Evolutionary conservation across 2,329 filamentous ascomycete genomes (phyloP), one percentile per base, ranked within the genome.

Genomic region (Calonectria ilicicola): DNA sequence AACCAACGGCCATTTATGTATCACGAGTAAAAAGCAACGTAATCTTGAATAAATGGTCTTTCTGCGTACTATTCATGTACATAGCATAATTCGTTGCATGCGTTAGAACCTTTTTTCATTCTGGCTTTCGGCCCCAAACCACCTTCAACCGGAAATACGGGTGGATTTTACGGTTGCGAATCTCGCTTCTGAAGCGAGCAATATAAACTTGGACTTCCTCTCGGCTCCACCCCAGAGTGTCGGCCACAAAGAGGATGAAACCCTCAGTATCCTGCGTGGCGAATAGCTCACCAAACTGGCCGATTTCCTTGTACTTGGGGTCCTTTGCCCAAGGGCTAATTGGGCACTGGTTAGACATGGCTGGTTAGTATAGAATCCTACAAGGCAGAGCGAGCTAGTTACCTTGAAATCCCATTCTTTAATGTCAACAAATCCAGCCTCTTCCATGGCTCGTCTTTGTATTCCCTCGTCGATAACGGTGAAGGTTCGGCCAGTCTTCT

Each of bases 151-250:
- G 72, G 76, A 80, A 79, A 56, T 80, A 81, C 0, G 76, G 68
- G 49, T 82, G 80, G 26, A 75, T 49, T 64, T 77, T 78, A 9
- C 69, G 74, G 15, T 75, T 70, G 2, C 78, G 72, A 14, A 82
- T 68, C 60, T 81, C 81, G 17, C 80, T 78, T n/a, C 80, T 80
- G 12, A 84, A 76, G 17, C 81, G 77, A 3, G 78, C 81, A 29
- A 83, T 78, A 46, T 82, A 84, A 9, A 80, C 76, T 8, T 80
- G 70, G 1, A 83, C 77, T 58, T 84, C 78, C 38, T 81, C 77
- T 15, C 69, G 72, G 4, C 76, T 75, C 84, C 83, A 85, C 12
- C 82, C 82, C 6, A 80, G 71, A 23, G 81, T 19, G 17, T 60
- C 60, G 2, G 60, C 56, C 29, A 64, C 66, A 32, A 74, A 67